Evolutionary conservation across 257 asterid species (phyloP), one percentile per base, ranked within the genome.

Genomic region (Solanum chilense): DNA sequence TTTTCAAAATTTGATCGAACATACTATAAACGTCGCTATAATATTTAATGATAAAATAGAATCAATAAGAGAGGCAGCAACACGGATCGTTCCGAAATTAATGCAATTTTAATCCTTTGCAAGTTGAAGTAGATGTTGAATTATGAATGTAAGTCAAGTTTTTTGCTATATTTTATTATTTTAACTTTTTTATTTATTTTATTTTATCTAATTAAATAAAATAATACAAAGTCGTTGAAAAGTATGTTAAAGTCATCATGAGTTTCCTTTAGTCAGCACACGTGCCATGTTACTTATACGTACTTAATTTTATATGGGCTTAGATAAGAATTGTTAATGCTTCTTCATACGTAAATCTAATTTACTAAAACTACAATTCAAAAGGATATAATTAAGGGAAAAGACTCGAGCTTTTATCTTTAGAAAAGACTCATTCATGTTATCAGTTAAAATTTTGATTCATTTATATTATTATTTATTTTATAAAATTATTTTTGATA

Each of bases 211-310:
- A 39, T 47, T 29, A 47, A 25, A 42, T 44, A 77, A 47, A 80
- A 47, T 18, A 80, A 47, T 29, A 18, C 2, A 49, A 80, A 80
- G 44, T 47, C 3, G 85, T 75, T 88, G 81, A 45, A 60, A 75
- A 31, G 35, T 73, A 18, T 12, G 20, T 25, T 86, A 87, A 87
- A 89, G 89, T 89, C 89, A 84, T 49, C 9, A 84, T 75, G 9
- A 84, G 82, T 16, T 25, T 23, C 52, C 31, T 39, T 45, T 47
- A 49, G 89, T 89, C 91, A 89, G 84, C 73, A n/a, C 91, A 89
- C 85, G 44, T 80, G 44, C 84, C 41, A 80, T 80, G 68, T 45
- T 27, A 39, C 56, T 29, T 80, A 10, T 80, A 45, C 84, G 29
- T 47, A 45, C 83, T 42, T 14, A 4, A 37, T 41, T n/a, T 41